These are phyloP conservation scores for Ceratocystis smalleyi DNA, from an alignment of 2,329 filamentous ascomycete species.

Conservation along the genomic window DNA sequence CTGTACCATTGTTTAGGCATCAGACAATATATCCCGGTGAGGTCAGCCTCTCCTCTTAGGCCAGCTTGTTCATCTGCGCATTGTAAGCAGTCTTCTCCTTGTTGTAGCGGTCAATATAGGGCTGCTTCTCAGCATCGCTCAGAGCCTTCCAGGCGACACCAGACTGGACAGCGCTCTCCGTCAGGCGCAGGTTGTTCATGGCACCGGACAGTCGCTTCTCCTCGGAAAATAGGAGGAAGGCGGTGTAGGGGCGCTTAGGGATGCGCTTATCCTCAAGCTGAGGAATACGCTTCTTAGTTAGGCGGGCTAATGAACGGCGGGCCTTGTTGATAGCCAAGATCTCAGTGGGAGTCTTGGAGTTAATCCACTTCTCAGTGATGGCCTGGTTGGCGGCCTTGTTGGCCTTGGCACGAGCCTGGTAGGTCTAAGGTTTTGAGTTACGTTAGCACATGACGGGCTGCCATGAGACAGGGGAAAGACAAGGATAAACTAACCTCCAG, in stretches of 20 bases:
- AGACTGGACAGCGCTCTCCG: constrained; percentile 21
- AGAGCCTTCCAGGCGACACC: constrained; percentile 31
- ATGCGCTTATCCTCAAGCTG: constrained; percentile 33
- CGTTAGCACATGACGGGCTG: not conserved
- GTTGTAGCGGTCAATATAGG: constrained; percentile 17
- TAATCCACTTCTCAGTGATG: constrained; percentile 34
- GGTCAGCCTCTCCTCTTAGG: not conserved
- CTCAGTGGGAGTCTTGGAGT: constrained; percentile 26
- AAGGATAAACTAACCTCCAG: constrained; percentile 28
- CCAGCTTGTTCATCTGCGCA: not conserved
- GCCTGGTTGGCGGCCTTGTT: constrained; percentile 30
- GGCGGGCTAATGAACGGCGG: constrained; percentile 29
- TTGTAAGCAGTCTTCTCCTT: constrained; percentile 3
- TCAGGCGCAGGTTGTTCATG: constrained; percentile 10
- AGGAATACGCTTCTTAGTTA: constrained; percentile 20
- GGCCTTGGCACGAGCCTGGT: constrained; percentile 24
- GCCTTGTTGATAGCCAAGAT: constrained; percentile 34
- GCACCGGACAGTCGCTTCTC: constrained; percentile 25
- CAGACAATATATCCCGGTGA: no score
- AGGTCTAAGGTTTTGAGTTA: constrained; percentile 22
- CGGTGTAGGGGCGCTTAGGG: constrained; percentile 26
- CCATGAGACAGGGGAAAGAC: not conserved
- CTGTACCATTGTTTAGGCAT: no score
- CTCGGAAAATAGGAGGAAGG: constrained; percentile 28
- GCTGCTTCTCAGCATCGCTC: constrained; percentile 28